Evolutionary conservation across 1,139 yeast genomes (phyloP).

Genomic region (Pichia sp.): DNA sequence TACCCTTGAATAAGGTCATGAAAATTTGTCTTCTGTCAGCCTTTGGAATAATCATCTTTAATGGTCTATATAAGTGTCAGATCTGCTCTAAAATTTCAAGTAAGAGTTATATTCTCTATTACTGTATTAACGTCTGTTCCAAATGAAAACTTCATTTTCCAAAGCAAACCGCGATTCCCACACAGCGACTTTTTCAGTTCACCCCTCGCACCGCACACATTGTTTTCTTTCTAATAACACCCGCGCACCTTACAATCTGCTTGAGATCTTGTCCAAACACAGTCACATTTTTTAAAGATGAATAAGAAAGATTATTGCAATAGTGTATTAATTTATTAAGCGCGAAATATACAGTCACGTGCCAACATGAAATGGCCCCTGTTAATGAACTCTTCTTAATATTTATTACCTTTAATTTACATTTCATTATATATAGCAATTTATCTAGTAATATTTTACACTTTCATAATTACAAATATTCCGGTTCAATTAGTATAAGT

Average conservation of each 20-base stretch:
- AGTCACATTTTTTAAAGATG: neutral
- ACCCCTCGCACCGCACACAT: neutral
- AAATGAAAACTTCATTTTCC: neutral
- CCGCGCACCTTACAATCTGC: neutral
- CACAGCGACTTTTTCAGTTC: neutral
- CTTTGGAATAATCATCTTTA: slow-evolving; percentile 96
- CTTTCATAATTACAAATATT: neutral
- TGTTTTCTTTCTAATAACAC: neutral
- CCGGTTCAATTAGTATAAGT: neutral
- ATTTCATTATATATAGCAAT: neutral
- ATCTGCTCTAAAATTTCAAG: neutral
- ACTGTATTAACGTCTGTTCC: neutral
- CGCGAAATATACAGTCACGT: neutral
- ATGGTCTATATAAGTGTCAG: slow-evolving; percentile 6
- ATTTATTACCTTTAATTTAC: neutral
- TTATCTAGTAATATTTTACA: neutral
- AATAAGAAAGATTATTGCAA: neutral
- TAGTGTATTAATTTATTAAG: neutral
- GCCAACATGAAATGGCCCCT: neutral
- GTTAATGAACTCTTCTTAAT: too few relatives aligned
- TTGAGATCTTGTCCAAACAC: neutral
- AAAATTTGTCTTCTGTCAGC: slow-evolving; percentile 99
- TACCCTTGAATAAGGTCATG: slow-evolving; percentile 98
- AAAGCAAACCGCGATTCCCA: neutral
- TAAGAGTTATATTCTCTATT: neutral